Base-by-base conservation (phyloP, 2,329 filamentous ascomycete genomes). In the Intubia oerlemansii region DNA sequence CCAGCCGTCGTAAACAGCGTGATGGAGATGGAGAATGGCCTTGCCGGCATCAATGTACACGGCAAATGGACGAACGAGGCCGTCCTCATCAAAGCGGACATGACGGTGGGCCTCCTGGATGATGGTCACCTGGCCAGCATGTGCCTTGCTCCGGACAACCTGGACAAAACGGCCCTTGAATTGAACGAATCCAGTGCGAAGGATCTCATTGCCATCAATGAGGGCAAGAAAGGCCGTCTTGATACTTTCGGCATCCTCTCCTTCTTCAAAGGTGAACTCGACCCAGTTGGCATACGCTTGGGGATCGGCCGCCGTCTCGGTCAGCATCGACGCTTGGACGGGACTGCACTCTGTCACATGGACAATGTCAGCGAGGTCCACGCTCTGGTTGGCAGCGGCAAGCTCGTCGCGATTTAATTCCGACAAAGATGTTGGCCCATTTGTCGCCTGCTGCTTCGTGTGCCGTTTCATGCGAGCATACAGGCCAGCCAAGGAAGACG, bases 1-100 rank as follows among this genome's bases (percentile, higher is more conserved):
- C 84, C 84, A 93, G n/a, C 82, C 84, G 46, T 93, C 84, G 42
- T 91, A 93, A 1, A 90, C 46, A 1, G 79, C 70, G 48, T 93
- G 84, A 43, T 91, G 82, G 0, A 90, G 54, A 10, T 73, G 57
- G 25, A 79, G 30, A 9, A 43, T 31, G 27, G 36, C 32, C 5
- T 42, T 28, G 12, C 10, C 31, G 10, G 18, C 18, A 5, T 21
- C 26, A 2, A 82, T 48, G 34, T 78, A 62, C n/a, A 81, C 49
- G 11, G 46, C 50, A 10, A 84, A 52, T 1, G 81, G 79, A n/a
- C n/a, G n/a, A n/a, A n/a, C n/a, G n/a, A n/a, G n/a, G n/a, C n/a
- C n/a, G n/a, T n/a, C n/a, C n/a, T n/a, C n/a, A n/a, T n/a, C n/a
- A n/a, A n/a, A n/a, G n/a, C n/a, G n/a, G n/a, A n/a, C n/a, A n/a